Conservation (phyloP, 1,139 yeast species). For the Blastobotrys apis region DNA sequence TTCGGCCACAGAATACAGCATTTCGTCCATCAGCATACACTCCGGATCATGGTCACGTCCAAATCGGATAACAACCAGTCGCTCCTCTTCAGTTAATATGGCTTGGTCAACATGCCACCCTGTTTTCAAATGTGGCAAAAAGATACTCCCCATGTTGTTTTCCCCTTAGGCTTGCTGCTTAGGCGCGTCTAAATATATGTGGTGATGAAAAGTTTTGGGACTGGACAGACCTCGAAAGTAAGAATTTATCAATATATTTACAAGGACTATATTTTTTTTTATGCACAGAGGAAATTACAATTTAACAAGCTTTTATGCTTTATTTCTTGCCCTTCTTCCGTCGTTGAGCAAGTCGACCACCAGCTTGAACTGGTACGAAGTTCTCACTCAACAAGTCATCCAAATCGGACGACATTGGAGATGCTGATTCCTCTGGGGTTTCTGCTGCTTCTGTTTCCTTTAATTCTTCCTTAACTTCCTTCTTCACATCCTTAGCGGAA, state of each 20-base stretch:
- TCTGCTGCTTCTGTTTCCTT: slow-evolving; percentile 8
- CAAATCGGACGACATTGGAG: slow-evolving; percentile 44
- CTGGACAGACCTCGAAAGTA: not conserved
- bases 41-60: slow-evolving; percentile 74
- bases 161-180: too few species aligned
- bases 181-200: not conserved
- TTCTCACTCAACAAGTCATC: slow-evolving; percentile 60
- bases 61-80: slow-evolving; percentile 82
- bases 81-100: slow-evolving; percentile 74
- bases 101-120: slow-evolving; percentile 99
- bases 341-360: slow-evolving; percentile 58
- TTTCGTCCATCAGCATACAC: slow-evolving; percentile 89
- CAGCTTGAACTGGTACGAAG: slow-evolving; percentile 56
- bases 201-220: slow-evolving; percentile 3
- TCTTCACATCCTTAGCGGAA: slow-evolving; percentile 29
- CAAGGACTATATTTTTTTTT: not conserved
- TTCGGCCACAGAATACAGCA: slow-evolving; percentile 73
- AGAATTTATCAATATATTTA: not conserved
- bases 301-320: not conserved
- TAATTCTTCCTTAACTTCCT: slow-evolving; percentile 13
- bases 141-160: slow-evolving; percentile 68
- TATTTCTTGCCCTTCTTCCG: slow-evolving; percentile 41
- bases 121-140: slow-evolving; percentile 77
- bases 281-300: slow-evolving; percentile 2
- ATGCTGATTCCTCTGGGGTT: not conserved